Base-by-base conservation (phyloP, 192 early-diverging fungal genomes). In the Diversispora eburnea region DNA sequence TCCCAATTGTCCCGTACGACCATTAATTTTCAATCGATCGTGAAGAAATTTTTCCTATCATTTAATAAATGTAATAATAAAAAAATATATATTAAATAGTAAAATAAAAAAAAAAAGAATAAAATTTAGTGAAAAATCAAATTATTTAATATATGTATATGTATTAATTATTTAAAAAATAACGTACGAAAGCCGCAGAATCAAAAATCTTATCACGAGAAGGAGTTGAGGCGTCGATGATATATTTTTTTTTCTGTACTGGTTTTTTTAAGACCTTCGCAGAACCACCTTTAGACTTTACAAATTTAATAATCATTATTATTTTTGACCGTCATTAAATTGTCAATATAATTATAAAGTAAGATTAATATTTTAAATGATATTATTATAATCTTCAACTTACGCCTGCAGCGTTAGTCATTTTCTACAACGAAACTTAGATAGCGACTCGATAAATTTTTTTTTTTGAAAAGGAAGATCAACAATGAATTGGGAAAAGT, bases 1-100 rank as follows among this genome's bases (percentile, higher is more conserved):
- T 69, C 89, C 88, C 77, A 99, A 89, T 94, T 97, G 97, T 88
- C 91, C 91, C 79, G 94, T 96, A 82, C 93, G 94, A 77, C 94
- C 94, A 60, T 88, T 88, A 78, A 99, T 94, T 94, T 99, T 99
- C 88, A 99, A 89, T 84, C 93, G 91, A 86, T 98, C 96, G 84
- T 95, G 94, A 76, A 98, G 90, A 89, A 90, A 98, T 90, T 97
- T 98, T 87, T 98, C 94, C 90, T 90, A 76, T 17, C n/a, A 41
- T 42, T 17, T 43, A 76, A 74, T 46, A 20, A 49, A 7, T 20
- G 70, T 33, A 39, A 20, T 60, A 52, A 49, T 19, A 60, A 54
- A 22, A 9, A 67, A 59, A 3, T 56, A 19, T 55, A 25, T 12
- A 17, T 75, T 3, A 43, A 49, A 51, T 67, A 2, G 47, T 48